Percentiles rank a stretch among this genome's conserved stretches.
These are phyloP conservation scores for Yamadazyma sp. DNA, from an alignment of 1,139 yeast species.

Conservation along the genomic window DNA sequence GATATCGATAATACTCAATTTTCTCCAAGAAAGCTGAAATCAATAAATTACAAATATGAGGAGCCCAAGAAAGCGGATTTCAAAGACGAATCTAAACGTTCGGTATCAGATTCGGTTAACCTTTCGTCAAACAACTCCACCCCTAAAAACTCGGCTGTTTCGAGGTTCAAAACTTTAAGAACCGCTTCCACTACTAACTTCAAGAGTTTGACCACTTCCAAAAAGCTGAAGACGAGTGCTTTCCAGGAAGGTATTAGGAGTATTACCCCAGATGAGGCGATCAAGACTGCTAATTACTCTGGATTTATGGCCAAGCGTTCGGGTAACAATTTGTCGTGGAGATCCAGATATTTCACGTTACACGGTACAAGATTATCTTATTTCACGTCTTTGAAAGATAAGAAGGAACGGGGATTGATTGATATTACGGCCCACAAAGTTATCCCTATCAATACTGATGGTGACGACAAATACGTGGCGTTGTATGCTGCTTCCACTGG, in stretches of 20 bases:
- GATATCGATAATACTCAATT: conserved; percentile 34
- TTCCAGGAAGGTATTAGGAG: conserved; percentile 87
- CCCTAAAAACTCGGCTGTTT: conserved; percentile 17
- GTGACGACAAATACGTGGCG: conserved; percentile 75
- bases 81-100: conserved; percentile 30
- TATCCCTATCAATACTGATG: conserved; percentile 50
- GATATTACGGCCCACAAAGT: conserved; percentile 96
- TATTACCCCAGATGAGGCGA: conserved; percentile 76
- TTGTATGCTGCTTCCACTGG: conserved; percentile 92
- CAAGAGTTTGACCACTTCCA: conserved; percentile 40
- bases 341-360: conserved; percentile 80
- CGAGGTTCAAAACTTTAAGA: conserved; percentile 41
- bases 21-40: conserved; percentile 40
- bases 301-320: conserved; percentile 95
- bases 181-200: conserved; percentile 48
- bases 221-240: conserved; percentile 78
- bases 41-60: conserved; percentile 17
- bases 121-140: conserved; percentile 10
- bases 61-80: conserved; percentile 14
- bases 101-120: conserved; percentile 29
- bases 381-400: conserved; percentile 76
- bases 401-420: conserved; percentile 84
- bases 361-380: conserved; percentile 94
- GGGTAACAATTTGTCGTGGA: conserved; percentile 90
- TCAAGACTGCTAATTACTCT: conserved; percentile 69